Evolutionary conservation across 2,329 filamentous ascomycete species (phyloP).

Genomic region (Penicillium sp.): DNA sequence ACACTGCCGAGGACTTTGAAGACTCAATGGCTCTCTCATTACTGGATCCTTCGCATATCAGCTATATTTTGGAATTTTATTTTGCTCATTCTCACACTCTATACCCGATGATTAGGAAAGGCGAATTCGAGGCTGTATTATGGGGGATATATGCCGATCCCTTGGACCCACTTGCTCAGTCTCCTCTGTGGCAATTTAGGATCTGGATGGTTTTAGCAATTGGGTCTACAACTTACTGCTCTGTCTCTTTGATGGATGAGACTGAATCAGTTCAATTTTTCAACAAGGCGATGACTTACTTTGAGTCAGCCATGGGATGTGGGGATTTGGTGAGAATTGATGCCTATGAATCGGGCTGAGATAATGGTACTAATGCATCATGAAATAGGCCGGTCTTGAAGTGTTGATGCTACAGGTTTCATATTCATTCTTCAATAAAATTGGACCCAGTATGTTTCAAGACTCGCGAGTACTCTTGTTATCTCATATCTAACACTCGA

Average conservation of each 20-base stretch:
- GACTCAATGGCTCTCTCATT: conserved; percentile 7
- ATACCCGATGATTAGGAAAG: conserved; percentile 45
- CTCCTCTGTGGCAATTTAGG: conserved; percentile 40
- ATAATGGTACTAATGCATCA: not conserved
- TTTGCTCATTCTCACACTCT: conserved; percentile 51
- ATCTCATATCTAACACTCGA: not conserved
- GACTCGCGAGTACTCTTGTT: too few relatives aligned
- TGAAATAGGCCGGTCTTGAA: conserved; percentile 42
- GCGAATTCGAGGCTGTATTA: conserved; percentile 37
- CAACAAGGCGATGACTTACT: conserved; percentile 47
- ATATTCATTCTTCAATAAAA: conserved; percentile 51
- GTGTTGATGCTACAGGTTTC: conserved; percentile 50
- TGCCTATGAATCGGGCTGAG: not conserved
- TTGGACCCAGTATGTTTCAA: conserved; percentile 45
- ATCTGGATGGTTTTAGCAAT: conserved; percentile 55
- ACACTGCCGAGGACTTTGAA: conserved; percentile 2
- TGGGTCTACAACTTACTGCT: conserved; percentile 47
- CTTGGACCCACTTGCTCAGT: conserved; percentile 28
- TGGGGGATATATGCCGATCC: conserved; percentile 32
- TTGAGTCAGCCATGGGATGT: conserved; percentile 39
- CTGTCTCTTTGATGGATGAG: conserved; percentile 46
- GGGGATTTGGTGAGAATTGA: conserved; percentile 41
- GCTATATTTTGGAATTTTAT: conserved; percentile 44
- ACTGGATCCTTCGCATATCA: conserved; percentile 27
- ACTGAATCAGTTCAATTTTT: conserved; percentile 46